Conservation (phyloP, 23 red algal genomes). For the Pyropia haitanensis region DNA sequence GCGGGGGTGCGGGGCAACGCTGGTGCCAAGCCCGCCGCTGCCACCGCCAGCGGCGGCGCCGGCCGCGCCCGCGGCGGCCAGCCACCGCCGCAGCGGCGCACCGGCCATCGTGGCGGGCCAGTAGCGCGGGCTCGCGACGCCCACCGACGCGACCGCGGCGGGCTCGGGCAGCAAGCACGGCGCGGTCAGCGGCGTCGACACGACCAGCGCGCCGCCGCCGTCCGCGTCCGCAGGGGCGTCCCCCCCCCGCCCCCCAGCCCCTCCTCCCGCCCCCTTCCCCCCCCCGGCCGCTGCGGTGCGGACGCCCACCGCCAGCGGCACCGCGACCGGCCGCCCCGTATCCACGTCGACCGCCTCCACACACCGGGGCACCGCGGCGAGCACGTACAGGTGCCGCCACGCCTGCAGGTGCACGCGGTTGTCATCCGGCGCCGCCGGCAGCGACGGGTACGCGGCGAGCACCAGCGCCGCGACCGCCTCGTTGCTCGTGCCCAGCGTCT, state of each 20-base stretch:
- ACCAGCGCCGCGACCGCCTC: constrained; percentile 61
- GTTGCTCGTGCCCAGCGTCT: constrained; percentile 52
- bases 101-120: constrained; percentile 15
- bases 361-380: constrained; percentile 69
- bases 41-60: not conserved
- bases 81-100: too few relatives aligned
- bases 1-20: constrained; percentile 19
- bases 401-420: constrained; percentile 97
- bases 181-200: constrained; percentile 6
- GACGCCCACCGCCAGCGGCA: constrained; percentile 62
- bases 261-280: not conserved
- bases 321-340: constrained; percentile 44
- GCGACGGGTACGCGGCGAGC: constrained; percentile 65
- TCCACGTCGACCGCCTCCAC: constrained; percentile 79
- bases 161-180: constrained; percentile 79
- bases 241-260: too few relatives aligned
- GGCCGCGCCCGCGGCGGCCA: too few relatives aligned
- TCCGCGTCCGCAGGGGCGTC: too few relatives aligned
- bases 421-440: constrained; percentile 61
- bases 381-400: constrained; percentile 84
- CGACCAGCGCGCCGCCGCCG: too few relatives aligned
- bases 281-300: constrained; percentile 31
- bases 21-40: constrained; percentile 8
- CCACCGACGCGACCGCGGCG: constrained; percentile 14
- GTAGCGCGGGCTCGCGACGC: constrained; percentile 66